Base-by-base conservation (phyloP, 2,329 filamentous ascomycete genomes). In the Trichophyton verrucosum region DNA sequence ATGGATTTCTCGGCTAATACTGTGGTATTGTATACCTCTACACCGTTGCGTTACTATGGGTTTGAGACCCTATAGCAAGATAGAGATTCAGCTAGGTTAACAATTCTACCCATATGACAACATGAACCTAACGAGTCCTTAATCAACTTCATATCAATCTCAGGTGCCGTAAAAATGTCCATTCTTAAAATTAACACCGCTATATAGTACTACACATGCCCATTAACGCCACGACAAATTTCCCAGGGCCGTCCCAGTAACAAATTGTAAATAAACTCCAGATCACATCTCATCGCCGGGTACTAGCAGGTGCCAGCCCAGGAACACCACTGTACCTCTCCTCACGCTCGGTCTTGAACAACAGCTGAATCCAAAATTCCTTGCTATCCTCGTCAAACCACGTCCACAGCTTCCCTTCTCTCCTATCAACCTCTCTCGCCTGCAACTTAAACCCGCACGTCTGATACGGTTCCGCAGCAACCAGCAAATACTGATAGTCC, bases 261-360 rank as follows among this genome's bases (percentile, higher is more conserved):
- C 5, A 24, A 24, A 42, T 42, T 42, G 22, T 24, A 24, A 56
- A 36, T 20, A n/a, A n/a, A 9, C 4, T 1, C 7, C 8, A 27
- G 24, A 24, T 38, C 9, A 38, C 33, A 38, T 38, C 33, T 59
- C 40, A 74, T 63, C 65, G 68, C 64, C 68, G 66, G 53, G 66
- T 65, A 15, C 66, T 71, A 68, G 70, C 69, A 20, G 82, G 81
- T 13, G 82, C 83, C 70, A 87, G 72, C 61, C 84, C 84, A 40
- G 84, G 84, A 49, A 86, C 84, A 67, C 82, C 83, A 68, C 80
- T 83, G 68, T 85, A 97, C 63, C 91, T 81, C 81, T 96, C 92
- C 76, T 97, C 94, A 65, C 94, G 85, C 80, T 99, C 94, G 44
- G 94, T 97, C 83, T 96, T 94, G 77, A 97, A 99, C 80, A 97